Conservation (phyloP, 495 filamentous ascomycete genomes). For the Aspergillus indologenus region DNA sequence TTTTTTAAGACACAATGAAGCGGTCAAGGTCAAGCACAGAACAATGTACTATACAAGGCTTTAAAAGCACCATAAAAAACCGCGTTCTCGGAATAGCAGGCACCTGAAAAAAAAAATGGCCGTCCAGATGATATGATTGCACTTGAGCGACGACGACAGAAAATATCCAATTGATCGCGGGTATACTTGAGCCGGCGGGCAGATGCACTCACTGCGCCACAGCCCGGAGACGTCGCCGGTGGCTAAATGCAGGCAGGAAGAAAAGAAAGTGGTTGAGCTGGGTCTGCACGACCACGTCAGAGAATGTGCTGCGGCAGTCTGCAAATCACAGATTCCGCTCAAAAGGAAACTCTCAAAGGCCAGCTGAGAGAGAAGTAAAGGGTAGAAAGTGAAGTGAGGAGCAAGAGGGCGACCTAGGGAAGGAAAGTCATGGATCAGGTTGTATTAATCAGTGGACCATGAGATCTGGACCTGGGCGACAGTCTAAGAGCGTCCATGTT, state of each 20-base stretch:
- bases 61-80: background rate
- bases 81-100: background rate
- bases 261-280: conserved; percentile 17
- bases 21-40: background rate
- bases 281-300: conserved; percentile 34
- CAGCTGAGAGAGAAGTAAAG: conserved; percentile 18
- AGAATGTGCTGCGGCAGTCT: conserved; percentile 9
- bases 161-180: conserved; percentile 14
- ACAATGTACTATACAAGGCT: background rate
- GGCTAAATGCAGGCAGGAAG: conserved; percentile 25
- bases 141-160: conserved; percentile 4
- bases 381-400: conserved; percentile 13
- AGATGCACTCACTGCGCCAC: conserved; percentile 46
- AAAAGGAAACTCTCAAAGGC: background rate
- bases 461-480: conserved; percentile 31
- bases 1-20: background rate
- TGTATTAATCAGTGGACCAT: conserved; percentile 9
- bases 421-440: conserved; percentile 10
- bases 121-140: conserved; percentile 7
- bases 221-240: conserved; percentile 30
- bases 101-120: conserved; percentile 9
- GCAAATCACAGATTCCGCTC: background rate
- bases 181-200: conserved; percentile 2
- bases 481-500: conserved; percentile 21
- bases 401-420: conserved; percentile 15